Percentiles rank a stretch among this genome's conserved stretches.
Conservation (phyloP, 1,284 basidiomycete genomes). For the Violaceomyces palustris region DNA sequence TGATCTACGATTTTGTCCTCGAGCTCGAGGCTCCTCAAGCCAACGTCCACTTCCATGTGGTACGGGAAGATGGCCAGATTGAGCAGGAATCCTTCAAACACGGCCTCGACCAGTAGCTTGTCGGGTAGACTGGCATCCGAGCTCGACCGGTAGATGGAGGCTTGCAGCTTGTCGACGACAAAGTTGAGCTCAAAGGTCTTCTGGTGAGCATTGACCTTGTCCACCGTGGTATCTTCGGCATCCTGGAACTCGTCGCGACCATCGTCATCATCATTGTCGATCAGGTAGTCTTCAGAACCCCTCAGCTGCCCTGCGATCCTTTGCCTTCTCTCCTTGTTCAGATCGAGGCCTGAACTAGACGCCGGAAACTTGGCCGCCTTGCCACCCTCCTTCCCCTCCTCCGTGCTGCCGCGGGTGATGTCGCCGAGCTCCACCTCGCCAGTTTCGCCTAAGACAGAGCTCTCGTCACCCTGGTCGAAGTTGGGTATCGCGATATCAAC, state of each 20-base stretch:
- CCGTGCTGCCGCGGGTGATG: conserved; percentile 1
- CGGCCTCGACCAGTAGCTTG: conserved; percentile 70
- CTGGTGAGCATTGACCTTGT: conserved; percentile 61
- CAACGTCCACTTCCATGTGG: conserved; percentile 82
- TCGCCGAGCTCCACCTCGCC: conserved; percentile 24
- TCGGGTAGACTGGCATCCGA: conserved; percentile 61
- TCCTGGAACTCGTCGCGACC: conserved; percentile 41
- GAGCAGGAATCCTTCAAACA: conserved; percentile 68
- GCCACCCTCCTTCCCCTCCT: neutral
- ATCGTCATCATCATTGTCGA: conserved; percentile 39
- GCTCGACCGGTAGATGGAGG: conserved; percentile 70
- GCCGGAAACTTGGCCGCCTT: neutral
- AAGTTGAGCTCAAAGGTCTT: conserved; percentile 84
- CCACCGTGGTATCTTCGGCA: conserved; percentile 42
- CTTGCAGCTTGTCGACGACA: conserved; percentile 79
- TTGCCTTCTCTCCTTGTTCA: conserved; percentile 36
- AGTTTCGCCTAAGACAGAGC: neutral
- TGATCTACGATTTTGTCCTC: conserved; percentile 63
- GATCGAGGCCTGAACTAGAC: conserved; percentile 15
- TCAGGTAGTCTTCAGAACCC: conserved; percentile 38
- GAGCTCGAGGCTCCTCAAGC: conserved; percentile 63
- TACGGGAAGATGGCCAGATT: conserved; percentile 41
- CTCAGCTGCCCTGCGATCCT: conserved; percentile 41
- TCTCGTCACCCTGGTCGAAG: conserved; percentile 62
- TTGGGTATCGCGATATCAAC: conserved; percentile 86